Base-by-base conservation (phyloP, 2,329 filamentous ascomycete species). In the Elsinoe arachidis region DNA sequence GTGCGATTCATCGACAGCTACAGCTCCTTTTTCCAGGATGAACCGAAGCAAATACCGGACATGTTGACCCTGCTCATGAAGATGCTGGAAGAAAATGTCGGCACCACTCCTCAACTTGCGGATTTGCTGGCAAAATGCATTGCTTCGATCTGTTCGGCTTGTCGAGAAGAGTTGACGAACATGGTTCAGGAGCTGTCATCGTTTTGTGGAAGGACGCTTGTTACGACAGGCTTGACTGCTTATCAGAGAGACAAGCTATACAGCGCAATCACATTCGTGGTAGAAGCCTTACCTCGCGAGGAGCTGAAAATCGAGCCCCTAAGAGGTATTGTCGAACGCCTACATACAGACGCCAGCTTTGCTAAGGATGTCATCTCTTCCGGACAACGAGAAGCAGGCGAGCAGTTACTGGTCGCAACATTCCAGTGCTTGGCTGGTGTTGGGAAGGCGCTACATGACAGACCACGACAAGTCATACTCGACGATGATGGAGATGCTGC, bases 81-180 rank as follows among this genome's bases (percentile, higher is more conserved):
- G 33, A 83, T 86, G 5, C 75, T 92, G 3, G 78, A 80, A 15
- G 82, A 86, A 33, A 61, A 61, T 5, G 58, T 62, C n/a, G 35
- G 53, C 4, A 34, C 35, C 5, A 33, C 52, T 26, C 73, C 79
- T 1, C 72, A 78, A 3, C 75, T 91, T 44, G 83, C 84, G 7
- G 76, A 78, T n/a, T 78, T 81, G 51, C 86, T 88, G 2, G 87
- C 88, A 1, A 86, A 83, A 65, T 87, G 88, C 0, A 91, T 95
- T 35, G 76, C 80, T 33, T 81, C 80, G 5, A 78, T 93, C 1
- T 92, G 88, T 67, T 88, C 84, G 0, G 87, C 87, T 30, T 93
- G 88, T 62, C 81, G 88, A 37, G 76, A 76, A 23, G 80, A 84
- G 54, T 74, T 95, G n/a, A 82, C 84, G 4, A 72, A 79, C 1